A percentile compares a stretch with the other conserved stretches of the same genome.
phyloP scores from a whole-genome alignment of 2,329 filamentous ascomycete species.

The Fusarium sp. region DNA sequence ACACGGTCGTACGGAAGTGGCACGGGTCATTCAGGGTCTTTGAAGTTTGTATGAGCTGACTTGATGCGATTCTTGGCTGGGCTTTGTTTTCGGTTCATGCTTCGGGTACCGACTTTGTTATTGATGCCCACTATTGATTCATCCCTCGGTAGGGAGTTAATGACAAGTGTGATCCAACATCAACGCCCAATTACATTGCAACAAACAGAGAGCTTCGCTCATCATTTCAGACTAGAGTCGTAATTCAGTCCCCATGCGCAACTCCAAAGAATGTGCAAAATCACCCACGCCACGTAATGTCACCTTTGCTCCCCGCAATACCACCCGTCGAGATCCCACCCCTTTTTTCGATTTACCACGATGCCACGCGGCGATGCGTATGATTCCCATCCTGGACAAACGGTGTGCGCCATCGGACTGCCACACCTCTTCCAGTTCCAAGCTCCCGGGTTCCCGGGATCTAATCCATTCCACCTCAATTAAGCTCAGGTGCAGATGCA shows the following conservation, averaged over 20 bases:
- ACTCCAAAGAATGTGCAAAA: conserved; percentile 29
- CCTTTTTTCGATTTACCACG: conserved; percentile 21
- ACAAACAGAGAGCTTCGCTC: not conserved
- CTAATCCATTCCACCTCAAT: conserved; percentile 5
- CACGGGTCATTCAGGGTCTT: not conserved
- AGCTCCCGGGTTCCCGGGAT: conserved; percentile 21
- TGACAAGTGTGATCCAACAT: not conserved
- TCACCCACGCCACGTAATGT: conserved; percentile 36
- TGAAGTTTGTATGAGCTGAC: not conserved
- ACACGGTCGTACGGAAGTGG: conserved; percentile 1
- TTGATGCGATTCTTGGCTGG: not conserved
- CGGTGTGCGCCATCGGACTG: not conserved
- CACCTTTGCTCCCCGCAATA: conserved; percentile 31
- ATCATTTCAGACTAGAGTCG: not conserved
- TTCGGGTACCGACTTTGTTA: conserved; percentile 1
- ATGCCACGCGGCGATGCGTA: conserved; percentile 22
- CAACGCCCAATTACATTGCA: not conserved
- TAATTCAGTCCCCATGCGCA: conserved; percentile 33
- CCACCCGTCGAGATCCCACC: conserved; percentile 16
- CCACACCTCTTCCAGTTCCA: conserved; percentile 15
- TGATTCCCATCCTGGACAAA: conserved; percentile 13
- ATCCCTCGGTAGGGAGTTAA: not conserved
- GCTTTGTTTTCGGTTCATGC: not conserved
- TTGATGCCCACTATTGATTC: not conserved
- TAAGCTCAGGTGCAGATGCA: conserved; percentile 9